These are phyloP conservation scores for Trichoderma sp. DNA, from an alignment of 2,329 filamentous ascomycete genomes.

Conservation along the genomic window DNA sequence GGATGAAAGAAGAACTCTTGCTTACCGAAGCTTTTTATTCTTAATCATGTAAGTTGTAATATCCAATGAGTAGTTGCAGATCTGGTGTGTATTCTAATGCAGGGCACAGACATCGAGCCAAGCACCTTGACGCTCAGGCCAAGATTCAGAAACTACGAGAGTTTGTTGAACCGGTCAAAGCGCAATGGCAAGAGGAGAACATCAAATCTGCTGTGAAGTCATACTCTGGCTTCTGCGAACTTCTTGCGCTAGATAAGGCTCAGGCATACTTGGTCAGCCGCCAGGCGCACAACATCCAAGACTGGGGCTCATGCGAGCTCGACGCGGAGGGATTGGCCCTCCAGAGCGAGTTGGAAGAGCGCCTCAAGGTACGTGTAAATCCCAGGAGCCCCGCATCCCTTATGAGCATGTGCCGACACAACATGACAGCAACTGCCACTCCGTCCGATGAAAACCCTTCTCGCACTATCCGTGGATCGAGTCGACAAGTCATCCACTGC, in stretches of 20 bases:
- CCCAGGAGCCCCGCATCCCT: background rate
- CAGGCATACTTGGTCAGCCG: conserved; percentile 73
- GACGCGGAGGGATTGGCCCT: conserved; percentile 76
- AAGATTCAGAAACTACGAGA: conserved; percentile 69
- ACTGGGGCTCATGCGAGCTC: conserved; percentile 77
- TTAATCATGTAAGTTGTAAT: conserved; percentile 70
- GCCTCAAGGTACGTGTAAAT: conserved; percentile 55
- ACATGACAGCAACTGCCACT: conserved; percentile 63
- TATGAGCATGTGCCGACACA: conserved; percentile 19
- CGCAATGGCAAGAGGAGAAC: conserved; percentile 71
- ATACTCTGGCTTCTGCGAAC: conserved; percentile 74
- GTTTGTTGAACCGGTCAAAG: conserved; percentile 79
- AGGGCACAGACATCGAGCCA: conserved; percentile 67
- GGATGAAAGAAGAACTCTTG: conserved; percentile 80
- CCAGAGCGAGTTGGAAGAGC: conserved; percentile 74
- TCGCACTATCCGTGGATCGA: conserved; percentile 91
- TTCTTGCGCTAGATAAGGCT: conserved; percentile 76
- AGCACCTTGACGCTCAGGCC: conserved; percentile 65
- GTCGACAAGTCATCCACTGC: conserved; percentile 69
- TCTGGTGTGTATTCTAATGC: conserved; percentile 9
- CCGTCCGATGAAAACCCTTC: conserved; percentile 81
- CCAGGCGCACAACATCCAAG: conserved; percentile 69
- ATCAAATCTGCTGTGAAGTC: conserved; percentile 68
- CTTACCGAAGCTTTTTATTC: conserved; percentile 86
- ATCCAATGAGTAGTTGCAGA: background rate